These are phyloP conservation scores for Vitellaria paradoxa DNA, from an alignment of 179 eudicot genomes.

Conservation along the genomic window DNA sequence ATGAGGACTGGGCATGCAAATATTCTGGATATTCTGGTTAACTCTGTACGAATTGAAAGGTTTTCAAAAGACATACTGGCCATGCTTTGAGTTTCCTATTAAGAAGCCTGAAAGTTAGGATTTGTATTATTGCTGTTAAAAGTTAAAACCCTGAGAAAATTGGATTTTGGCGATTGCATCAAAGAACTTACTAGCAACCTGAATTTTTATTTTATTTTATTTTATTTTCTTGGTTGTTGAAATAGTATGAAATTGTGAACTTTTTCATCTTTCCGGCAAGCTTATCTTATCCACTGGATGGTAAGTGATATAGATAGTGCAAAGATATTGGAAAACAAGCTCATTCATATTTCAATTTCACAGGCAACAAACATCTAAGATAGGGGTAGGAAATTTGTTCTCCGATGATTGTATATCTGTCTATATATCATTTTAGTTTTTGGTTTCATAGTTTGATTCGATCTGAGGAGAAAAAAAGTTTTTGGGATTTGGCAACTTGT, in stretches of 20 bases:
- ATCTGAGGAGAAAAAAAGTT: background rate
- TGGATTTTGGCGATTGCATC: conserved; percentile 1
- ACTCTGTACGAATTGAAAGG: background rate
- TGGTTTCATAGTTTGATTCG: background rate
- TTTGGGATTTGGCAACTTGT: background rate
- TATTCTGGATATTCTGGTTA: background rate
- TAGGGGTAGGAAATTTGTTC: too few relatives aligned
- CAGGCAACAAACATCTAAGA: too few relatives aligned
- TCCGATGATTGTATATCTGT: background rate
- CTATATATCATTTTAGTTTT: background rate
- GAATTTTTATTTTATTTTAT: background rate
- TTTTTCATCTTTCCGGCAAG: background rate
- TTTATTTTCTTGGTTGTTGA: background rate
- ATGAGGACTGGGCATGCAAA: background rate
- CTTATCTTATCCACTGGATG: background rate
- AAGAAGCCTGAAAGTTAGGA: background rate
- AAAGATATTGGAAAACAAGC: background rate
- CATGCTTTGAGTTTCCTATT: background rate
- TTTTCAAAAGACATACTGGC: background rate
- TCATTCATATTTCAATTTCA: too few relatives aligned
- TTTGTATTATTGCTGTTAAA: too few relatives aligned
- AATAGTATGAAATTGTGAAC: background rate
- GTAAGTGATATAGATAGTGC: background rate
- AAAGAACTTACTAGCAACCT: background rate
- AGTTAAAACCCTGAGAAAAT: background rate